Evolutionary conservation across 164 flowering plant species (phyloP), one percentile per base, ranked within the genome.

Genomic region (Tetrastigma voinierianum): DNA sequence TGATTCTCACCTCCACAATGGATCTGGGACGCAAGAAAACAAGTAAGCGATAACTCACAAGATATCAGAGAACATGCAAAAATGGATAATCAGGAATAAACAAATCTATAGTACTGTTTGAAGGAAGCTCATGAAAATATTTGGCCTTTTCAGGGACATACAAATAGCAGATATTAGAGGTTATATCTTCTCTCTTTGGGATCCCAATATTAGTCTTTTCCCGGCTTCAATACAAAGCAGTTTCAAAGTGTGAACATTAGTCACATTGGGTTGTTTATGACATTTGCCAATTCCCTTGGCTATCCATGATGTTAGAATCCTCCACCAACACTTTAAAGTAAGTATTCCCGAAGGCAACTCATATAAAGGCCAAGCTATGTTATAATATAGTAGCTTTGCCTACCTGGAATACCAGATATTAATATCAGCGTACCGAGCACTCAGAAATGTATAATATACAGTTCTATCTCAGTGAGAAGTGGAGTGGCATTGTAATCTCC

Each of bases 91-190:
- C 40, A 32, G 40, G 6, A 32, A 32, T 32, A 32, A 32, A 32
- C 40, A 32, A 32, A 32, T 32, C 40, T 7, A 32, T 32, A 32
- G 40, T 32, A 32, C 40, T 32, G 6, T 32, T 32, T 32, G 40
- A 32, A 32, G 6, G 40, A 32, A 7, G 40, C 40, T 32, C 40
- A 32, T 32, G n/a, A n/a, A 7, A 32, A 82, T 57, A 17, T 43
- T 11, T 11, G 40, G 68, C 71, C n/a, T n/a, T 58, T 70, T 77
- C 86, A 58, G 48, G 77, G 63, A 24, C 45, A 20, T 13, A 75
- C 76, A 59, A 78, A 75, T 54, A 83, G 87, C 84, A 46, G 87
- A 83, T 59, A 83, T 64, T 10, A 81, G 80, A 58, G 87, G 87
- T 83, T 83, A 74, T 84, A 84, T 32, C 46, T 54, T 74, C 87